A percentile compares a stretch with the other conserved stretches of the same genome.
phyloP scores from a whole-genome alignment of 1,139 yeast species.

The Sugiyamaella sp. region DNA sequence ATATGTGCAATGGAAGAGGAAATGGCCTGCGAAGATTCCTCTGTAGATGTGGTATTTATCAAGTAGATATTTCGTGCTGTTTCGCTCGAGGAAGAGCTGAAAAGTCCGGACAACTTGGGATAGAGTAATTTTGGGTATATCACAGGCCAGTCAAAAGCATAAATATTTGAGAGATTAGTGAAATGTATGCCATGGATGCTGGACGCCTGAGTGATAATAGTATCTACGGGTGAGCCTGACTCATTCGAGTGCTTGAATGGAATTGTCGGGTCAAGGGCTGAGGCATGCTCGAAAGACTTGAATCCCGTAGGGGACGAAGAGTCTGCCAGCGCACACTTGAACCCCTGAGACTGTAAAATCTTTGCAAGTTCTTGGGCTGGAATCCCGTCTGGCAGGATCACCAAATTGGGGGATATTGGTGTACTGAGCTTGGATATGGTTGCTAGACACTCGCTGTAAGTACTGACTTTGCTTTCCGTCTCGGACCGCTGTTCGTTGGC shows the following conservation, averaged over 20 bases:
- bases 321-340: slow-evolving; percentile 12
- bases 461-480: no score
- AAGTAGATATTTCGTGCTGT: not conserved
- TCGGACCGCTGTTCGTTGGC: no score
- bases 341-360: slow-evolving; percentile 1
- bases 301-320: slow-evolving; percentile 17
- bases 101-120: slow-evolving; percentile 15
- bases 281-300: not conserved
- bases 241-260: not conserved
- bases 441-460: slow-evolving; percentile 6
- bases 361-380: slow-evolving; percentile 11
- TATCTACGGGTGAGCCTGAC: not conserved
- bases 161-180: slow-evolving; percentile 8
- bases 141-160: slow-evolving; percentile 19
- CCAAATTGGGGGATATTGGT: slow-evolving; percentile 1
- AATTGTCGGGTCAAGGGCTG: slow-evolving; percentile 12
- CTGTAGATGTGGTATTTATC: not conserved
- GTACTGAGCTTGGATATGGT: not conserved
- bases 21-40: not conserved
- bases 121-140: slow-evolving; percentile 19
- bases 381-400: slow-evolving; percentile 19
- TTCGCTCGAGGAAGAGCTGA: not conserved
- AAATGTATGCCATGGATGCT: slow-evolving; percentile 95
- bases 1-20: not conserved
- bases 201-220: slow-evolving; percentile 44